Evolutionary conservation across 805 yeast species (phyloP), one percentile per base, ranked within the genome.

Genomic region (Pichia cabralensis): DNA sequence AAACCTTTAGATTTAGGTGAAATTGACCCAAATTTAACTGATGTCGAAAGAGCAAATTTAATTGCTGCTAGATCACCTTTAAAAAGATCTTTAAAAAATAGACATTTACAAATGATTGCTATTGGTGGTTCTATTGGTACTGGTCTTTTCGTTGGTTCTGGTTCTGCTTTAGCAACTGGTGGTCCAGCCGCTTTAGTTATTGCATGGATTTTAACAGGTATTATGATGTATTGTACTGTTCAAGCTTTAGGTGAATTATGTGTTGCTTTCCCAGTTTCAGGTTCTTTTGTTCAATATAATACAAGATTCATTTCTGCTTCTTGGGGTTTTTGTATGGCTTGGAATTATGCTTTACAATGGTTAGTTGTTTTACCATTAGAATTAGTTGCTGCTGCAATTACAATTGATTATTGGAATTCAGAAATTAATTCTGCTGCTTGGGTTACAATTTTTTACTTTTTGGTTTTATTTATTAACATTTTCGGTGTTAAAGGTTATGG

Each of bases 111-210:
- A 40, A 76, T 80, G 84, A 82, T 82, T 58, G 86, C 92, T 33
- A 64, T 82, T 41, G 92, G 89, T 45, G 88, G 89, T 28, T 70
- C 80, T 40, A 81, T 83, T 45, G 95, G 94, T 47, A 78, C 89
- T 8, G 94, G 92, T 50, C 63, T 84, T 33, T 74, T 84, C 41
- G 80, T 84, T 22, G 84, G 85, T 50, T 70, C 85, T 3, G 82
- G 83, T 40, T 56, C 66, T 13, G 69, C 82, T 3, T 57, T 81
- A 33, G 45, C 66, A 14, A 61, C 66, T 22, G 81, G 84, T 52
- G 92, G 92, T 19, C 89, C 92, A n/a, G 82, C 79, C 12, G 69
- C 78, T 27, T 55, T 79, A 25, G 66, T 79, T 34, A 71, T 78
- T 34, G 80, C 71, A 34, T 71, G 78, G 69, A 52, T 61, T 23